phyloP scores from a whole-genome alignment of 768 basidiomycete genomes.

The Pisolithus microcarpus region DNA sequence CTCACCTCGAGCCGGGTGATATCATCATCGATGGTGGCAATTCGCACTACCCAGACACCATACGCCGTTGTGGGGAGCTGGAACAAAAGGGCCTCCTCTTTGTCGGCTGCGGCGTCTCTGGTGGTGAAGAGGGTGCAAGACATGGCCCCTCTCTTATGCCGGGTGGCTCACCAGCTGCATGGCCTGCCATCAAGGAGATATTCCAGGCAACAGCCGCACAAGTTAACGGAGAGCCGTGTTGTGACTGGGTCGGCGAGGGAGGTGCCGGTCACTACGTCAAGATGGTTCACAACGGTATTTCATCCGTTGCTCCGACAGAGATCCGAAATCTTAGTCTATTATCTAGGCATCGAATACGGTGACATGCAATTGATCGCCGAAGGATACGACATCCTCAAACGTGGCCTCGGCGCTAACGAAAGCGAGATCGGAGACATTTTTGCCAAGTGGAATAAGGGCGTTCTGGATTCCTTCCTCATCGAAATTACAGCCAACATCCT shows the following conservation, averaged over 20 bases:
- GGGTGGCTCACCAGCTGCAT: conserved; percentile 88
- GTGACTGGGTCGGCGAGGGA: conserved; percentile 98
- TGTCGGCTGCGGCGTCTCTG: conserved; percentile 97
- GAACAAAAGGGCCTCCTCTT: conserved; percentile 93
- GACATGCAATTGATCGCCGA: conserved; percentile 99
- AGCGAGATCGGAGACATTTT: conserved; percentile 94
- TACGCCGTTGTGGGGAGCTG: conserved; percentile 88
- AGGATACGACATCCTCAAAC: conserved; percentile 97
- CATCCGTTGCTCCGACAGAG: conserved; percentile 5
- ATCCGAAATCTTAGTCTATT: conserved; percentile 4
- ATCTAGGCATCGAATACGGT: conserved; percentile 93
- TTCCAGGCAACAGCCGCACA: conserved; percentile 98
- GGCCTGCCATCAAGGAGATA: conserved; percentile 96
- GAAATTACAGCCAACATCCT: conserved; percentile 98
- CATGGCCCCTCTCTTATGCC: conserved; percentile 99
- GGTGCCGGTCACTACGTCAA: conserved; percentile 98
- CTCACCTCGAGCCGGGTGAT: conserved; percentile 89
- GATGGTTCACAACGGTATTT: conserved; percentile 94
- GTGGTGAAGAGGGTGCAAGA: conserved; percentile 98
- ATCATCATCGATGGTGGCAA: conserved; percentile 99
- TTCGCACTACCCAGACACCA: conserved; percentile 97
- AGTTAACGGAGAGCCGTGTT: conserved; percentile 91
- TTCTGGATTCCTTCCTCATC: conserved; percentile 98
- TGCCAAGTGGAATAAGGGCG: conserved; percentile 93
- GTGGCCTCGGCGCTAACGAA: conserved; percentile 81